Base-by-base conservation (phyloP, 352 stramenopile species). In the Aphanomyces euteiches region DNA sequence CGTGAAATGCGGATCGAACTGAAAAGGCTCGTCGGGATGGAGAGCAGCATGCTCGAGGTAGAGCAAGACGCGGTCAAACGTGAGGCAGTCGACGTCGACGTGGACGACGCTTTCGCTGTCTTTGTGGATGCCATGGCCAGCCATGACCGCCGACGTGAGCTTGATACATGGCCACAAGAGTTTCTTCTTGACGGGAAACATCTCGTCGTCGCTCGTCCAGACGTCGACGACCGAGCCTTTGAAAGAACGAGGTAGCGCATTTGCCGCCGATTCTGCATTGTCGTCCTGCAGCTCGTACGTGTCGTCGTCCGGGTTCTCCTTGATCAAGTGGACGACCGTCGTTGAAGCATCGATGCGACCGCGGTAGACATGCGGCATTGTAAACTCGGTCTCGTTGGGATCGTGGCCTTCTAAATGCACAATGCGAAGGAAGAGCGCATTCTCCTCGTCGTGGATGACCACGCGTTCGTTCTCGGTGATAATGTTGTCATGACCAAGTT, bases 141-240 rank as follows among this genome's bases (percentile, higher is more conserved):
- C 83, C 36, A 94, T 74, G 40, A 94, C 89, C 12, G 86, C 88
- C 0, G 79, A 90, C 57, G 88, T 94, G 7, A 97, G 80, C 53
- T 86, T 88, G 68, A 97, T 94, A 61, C 90, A 97, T 63, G 88
- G 88, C 67, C 91, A 93, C 6, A 97, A 75, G 8, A 96, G 76
- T 67, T 91, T 93, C 73, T 93, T 92, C 76, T 93, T 91, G 53
- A 97, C 88, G 0, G 88, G 88, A 61, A 96, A 96, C 73, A 90
- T 84, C 59, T 97, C 90, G 21, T 92, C 87, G 61, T 97, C 90
- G 57, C 75, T 92, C 8, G 85, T 95, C 2, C 82, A 38, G 28
- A 96, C 87, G 3, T 84, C 80, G 13, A 96, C 88, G 38, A 95
- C 69, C 12, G 45, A 48, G 47, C 64, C 64, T 21, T 70, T 70